These are phyloP conservation scores for Daedaleopsis sinensis DNA, from an alignment of 768 basidiomycete species.

Conservation along the genomic window DNA sequence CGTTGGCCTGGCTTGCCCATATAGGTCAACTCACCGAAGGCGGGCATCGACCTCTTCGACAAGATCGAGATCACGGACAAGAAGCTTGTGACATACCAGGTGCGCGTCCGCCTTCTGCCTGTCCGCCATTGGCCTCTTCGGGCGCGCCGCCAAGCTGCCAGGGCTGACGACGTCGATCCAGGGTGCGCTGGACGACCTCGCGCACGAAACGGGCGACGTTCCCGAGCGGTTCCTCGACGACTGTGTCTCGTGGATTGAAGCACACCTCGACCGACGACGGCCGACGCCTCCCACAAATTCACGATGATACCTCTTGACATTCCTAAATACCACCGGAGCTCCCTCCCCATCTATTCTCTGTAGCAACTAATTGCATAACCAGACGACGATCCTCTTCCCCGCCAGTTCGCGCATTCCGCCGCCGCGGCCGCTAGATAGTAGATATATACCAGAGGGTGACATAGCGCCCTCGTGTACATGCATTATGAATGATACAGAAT, in stretches of 20 bases:
- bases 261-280: conserved; percentile 12
- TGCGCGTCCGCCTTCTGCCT: conserved; percentile 18
- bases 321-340: too few relatives aligned
- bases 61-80: conserved; percentile 53
- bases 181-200: conserved; percentile 74
- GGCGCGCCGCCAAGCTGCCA: background rate
- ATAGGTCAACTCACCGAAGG: conserved; percentile 56
- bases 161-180: conserved; percentile 25
- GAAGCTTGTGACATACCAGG: conserved; percentile 43
- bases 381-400: too few relatives aligned
- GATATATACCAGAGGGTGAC: too few relatives aligned
- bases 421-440: too few relatives aligned
- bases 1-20: background rate
- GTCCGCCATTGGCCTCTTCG: too few relatives aligned
- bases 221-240: conserved; percentile 57
- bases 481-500: too few relatives aligned
- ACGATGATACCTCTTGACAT: background rate
- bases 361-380: too few relatives aligned
- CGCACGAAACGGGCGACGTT: conserved; percentile 67
- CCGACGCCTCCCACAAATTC: background rate
- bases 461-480: too few relatives aligned
- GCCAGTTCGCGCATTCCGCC: too few relatives aligned
- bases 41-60: conserved; percentile 53
- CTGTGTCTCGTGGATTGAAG: conserved; percentile 50
- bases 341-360: too few relatives aligned